A percentile compares a stretch with the other conserved stretches of the same genome.
Evolutionary conservation across 169 alveolate genomes (phyloP).

Genomic region (Cryptosporidium parvum): DNA sequence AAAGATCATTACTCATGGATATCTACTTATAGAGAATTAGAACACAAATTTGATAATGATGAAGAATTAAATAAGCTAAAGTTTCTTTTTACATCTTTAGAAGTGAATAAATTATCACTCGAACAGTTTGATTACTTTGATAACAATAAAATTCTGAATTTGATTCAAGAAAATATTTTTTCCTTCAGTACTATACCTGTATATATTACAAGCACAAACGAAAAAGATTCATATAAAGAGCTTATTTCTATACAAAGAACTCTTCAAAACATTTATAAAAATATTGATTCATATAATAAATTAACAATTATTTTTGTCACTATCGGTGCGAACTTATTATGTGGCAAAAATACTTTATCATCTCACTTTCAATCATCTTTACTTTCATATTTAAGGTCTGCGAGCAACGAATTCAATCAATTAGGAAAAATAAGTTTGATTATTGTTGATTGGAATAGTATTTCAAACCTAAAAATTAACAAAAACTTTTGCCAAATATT

Average conservation of each 20-base stretch:
- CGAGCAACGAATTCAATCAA: slow-evolving; percentile 42
- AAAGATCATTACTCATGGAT: slow-evolving; percentile 48
- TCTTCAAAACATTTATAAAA: slow-evolving; percentile 18
- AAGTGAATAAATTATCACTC: background rate
- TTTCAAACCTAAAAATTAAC: background rate
- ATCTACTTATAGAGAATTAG: slow-evolving; percentile 8
- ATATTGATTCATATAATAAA: background rate
- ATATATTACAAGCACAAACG: slow-evolving; percentile 35
- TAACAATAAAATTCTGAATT: background rate
- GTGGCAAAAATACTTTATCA: slow-evolving; percentile 18
- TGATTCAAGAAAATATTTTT: slow-evolving; percentile 19
- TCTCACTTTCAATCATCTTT: slow-evolving; percentile 60
- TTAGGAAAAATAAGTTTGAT: background rate
- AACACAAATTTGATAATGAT: background rate
- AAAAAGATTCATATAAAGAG: slow-evolving; percentile 34
- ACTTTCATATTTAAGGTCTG: slow-evolving; percentile 64
- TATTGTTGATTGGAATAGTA: slow-evolving; percentile 34
- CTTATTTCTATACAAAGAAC: slow-evolving; percentile 13
- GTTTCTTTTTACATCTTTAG: slow-evolving; percentile 24
- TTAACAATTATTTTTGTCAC: slow-evolving; percentile 29
- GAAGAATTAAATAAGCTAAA: background rate
- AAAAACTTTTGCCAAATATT: background rate
- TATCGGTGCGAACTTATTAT: slow-evolving; percentile 20
- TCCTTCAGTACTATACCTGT: slow-evolving; percentile 16
- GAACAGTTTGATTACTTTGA: slow-evolving; percentile 35